phyloP scores from a whole-genome alignment of 2,329 filamentous ascomycete genomes.

The Graphiopsis chlorocephala region DNA sequence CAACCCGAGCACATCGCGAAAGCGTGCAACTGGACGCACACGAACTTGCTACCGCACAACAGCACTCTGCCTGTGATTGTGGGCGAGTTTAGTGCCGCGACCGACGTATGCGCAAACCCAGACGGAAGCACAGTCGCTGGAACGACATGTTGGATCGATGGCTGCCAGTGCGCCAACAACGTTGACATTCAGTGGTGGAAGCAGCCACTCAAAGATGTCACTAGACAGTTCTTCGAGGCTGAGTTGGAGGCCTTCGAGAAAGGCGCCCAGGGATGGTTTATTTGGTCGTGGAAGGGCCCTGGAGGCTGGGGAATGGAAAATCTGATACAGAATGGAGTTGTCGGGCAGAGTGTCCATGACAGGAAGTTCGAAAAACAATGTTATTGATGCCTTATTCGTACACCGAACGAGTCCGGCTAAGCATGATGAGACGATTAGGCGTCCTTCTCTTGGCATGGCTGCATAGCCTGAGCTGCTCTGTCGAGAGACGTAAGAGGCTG shows the following conservation, averaged over 20 bases:
- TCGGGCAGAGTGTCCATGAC: constrained; percentile 39
- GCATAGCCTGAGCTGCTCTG: neutral
- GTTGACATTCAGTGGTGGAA: constrained; percentile 37
- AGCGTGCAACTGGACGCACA: constrained; percentile 39
- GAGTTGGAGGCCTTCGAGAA: constrained; percentile 45
- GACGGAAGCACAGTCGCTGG: constrained; percentile 39
- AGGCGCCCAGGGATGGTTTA: constrained; percentile 41
- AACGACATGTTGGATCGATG: constrained; percentile 31
- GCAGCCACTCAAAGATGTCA: constrained; percentile 37
- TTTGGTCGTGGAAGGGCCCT: constrained; percentile 45
- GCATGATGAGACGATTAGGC: neutral
- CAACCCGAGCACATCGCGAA: constrained; percentile 41
- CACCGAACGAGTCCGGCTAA: neutral
- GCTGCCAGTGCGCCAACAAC: constrained; percentile 40
- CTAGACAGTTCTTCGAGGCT: constrained; percentile 43
- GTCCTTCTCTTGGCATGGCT: neutral
- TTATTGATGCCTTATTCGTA: neutral
- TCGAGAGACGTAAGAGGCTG: neutral
- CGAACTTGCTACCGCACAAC: constrained; percentile 33
- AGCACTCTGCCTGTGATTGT: constrained; percentile 39
- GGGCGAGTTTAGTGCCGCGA: constrained; percentile 45
- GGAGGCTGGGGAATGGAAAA: constrained; percentile 44
- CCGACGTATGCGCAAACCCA: constrained; percentile 44
- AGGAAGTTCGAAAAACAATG: constrained; percentile 30
- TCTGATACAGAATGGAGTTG: constrained; percentile 38